Evolutionary conservation across 768 basidiomycete species (phyloP).

Genomic region (Termitomyces sp.): DNA sequence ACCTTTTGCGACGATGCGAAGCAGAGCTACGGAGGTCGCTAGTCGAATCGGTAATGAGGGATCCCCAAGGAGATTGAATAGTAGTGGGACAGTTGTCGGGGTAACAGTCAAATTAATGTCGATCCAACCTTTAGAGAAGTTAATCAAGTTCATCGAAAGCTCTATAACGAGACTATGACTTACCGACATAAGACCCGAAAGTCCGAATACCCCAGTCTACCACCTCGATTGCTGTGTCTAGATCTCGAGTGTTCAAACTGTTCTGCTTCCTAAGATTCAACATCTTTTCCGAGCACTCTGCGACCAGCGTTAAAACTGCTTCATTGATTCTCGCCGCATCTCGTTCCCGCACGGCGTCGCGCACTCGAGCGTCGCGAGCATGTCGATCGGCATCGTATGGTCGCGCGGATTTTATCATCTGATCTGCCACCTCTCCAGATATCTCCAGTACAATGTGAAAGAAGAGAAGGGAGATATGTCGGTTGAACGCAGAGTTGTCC

Average conservation of each 20-base stretch:
- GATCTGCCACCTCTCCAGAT: constrained; percentile 95
- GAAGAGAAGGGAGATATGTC: constrained; percentile 81
- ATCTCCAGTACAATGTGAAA: constrained; percentile 93
- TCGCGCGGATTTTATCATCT: constrained; percentile 85
- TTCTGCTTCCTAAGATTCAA: constrained; percentile 42
- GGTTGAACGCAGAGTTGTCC: constrained; percentile 64
- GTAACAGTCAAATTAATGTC: constrained; percentile 97
- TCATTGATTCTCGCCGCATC: constrained; percentile 86
- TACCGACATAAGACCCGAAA: constrained; percentile 91
- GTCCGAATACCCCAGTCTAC: constrained; percentile 92
- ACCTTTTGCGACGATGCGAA: constrained; percentile 86
- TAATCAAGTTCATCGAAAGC: neutral
- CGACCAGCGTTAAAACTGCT: constrained; percentile 78
- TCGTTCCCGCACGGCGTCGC: constrained; percentile 85
- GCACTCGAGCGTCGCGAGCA: constrained; percentile 73
- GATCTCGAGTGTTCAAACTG: constrained; percentile 39
- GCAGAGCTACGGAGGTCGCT: constrained; percentile 74
- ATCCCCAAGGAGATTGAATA: constrained; percentile 80
- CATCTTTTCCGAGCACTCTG: constrained; percentile 63
- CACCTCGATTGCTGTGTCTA: constrained; percentile 63
- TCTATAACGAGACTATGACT: constrained; percentile 26
- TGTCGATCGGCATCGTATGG: constrained; percentile 65
- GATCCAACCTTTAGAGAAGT: constrained; percentile 73
- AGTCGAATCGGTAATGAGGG: constrained; percentile 73
- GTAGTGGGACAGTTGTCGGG: constrained; percentile 76